Evolutionary conservation across 2,329 filamentous ascomycete species (phyloP).

Genomic region (Colletotrichum lini): DNA sequence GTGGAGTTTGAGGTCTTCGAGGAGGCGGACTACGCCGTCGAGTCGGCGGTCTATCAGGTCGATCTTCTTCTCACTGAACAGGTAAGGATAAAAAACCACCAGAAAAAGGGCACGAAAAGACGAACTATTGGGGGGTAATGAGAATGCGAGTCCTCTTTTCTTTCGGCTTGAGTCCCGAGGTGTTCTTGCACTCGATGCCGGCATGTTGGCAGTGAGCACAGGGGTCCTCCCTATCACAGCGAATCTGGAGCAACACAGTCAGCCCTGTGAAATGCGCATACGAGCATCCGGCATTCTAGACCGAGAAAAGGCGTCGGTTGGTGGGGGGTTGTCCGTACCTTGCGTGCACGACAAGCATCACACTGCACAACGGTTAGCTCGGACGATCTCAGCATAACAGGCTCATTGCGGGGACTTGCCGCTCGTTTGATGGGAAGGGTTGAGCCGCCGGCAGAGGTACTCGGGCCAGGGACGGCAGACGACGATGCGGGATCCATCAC

Average conservation of each 20-base stretch:
- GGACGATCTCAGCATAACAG: background rate
- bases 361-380: conserved; percentile 45
- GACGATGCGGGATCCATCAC: conserved; percentile 28
- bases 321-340: conserved; percentile 45
- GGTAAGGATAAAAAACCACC: background rate
- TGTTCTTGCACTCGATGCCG: conserved; percentile 36
- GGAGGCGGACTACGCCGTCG: conserved; percentile 51
- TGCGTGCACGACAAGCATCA: conserved; percentile 52
- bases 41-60: conserved; percentile 44
- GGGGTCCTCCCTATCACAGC: conserved; percentile 30
- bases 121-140: conserved; percentile 26
- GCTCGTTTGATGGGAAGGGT: conserved; percentile 36
- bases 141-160: conserved; percentile 37
- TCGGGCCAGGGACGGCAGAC: background rate
- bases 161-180: conserved; percentile 29
- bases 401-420: conserved; percentile 11
- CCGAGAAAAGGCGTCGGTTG: background rate
- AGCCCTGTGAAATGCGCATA: conserved; percentile 5
- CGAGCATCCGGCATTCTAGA: background rate
- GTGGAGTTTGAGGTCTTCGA: conserved; percentile 52
- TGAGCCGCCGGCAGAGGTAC: conserved; percentile 15
- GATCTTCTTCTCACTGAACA: background rate
- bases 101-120: background rate
- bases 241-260: conserved; percentile 22
- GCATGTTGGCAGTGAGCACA: conserved; percentile 34